Evolutionary conservation across 225 moss, liverwort and hornwort species (phyloP), one percentile per base, ranked within the genome.

Genomic region (Antitrichia curtipendula): DNA sequence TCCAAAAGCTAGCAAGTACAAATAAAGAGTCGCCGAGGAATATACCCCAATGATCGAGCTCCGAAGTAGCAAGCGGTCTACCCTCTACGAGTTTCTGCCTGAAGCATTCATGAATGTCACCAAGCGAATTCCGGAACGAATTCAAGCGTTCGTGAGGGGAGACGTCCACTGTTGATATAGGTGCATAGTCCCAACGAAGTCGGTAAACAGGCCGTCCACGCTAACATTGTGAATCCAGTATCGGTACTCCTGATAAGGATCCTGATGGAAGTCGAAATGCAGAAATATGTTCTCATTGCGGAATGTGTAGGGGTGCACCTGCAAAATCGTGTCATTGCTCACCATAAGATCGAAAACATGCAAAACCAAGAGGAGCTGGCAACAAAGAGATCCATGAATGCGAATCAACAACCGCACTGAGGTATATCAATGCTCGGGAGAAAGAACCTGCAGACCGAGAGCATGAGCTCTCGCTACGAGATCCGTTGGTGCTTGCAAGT

Each of bases 301-400:
- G 75, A 90, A 97, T 22, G 97, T 97, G 84, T 97, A 97, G 7
- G 97, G 94, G 86, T 97, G 97, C 80, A 97, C 97, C 97, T 97
- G 97, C 88, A 91, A 88, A 82, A 82, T 22, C 68, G 74, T 49
- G 38, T 50, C 49, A 76, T 49, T 60, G 66, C 77, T 68, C 77
- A 83, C 62, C 45, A 78, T 89, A 18, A 86, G 82, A 74, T 23
- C 53, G 17, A 58, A 57, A 74, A 43, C 53, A 64, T 82, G 74
- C 76, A 58, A 72, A 59, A 43, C 61, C 18, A 65, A n/a, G 45
- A 77, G 64, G 14, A 87, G 2, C 65, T 40, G 34, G 22, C 29
- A 89, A 75, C 49, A 65, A 82, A 82, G 63, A 84, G 45, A 49
- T 31, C 49, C 36, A 58, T 13, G 7, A 61, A 60, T 17, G 75